These are phyloP conservation scores for Trifolium pratense DNA, from an alignment of 306 rosid species.

Conservation along the genomic window DNA sequence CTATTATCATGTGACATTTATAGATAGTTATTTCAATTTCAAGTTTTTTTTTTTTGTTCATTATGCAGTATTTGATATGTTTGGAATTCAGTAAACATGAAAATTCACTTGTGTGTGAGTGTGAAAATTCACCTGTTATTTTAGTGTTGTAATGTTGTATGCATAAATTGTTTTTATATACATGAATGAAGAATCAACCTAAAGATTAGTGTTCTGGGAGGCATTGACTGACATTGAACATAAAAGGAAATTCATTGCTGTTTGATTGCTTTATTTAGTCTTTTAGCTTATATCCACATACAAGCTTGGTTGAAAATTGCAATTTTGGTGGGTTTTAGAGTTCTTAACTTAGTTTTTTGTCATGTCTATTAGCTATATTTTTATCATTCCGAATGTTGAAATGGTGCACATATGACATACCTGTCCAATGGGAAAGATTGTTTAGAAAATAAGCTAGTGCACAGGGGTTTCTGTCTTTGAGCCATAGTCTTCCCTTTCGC, in stretches of 20 bases:
- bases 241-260: conserved; percentile 16
- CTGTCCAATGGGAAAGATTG: background rate
- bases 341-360: conserved; percentile 7
- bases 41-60: conserved; percentile 13
- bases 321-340: background rate
- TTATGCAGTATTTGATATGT: background rate
- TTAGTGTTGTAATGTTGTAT: too few species aligned
- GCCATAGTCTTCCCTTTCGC: background rate
- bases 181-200: conserved; percentile 17
- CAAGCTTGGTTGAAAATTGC: conserved; percentile 10
- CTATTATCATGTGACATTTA: background rate
- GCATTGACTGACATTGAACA: background rate
- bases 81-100: conserved; percentile 17
- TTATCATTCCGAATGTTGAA: conserved; percentile 19
- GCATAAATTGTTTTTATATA: too few species aligned
- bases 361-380: background rate
- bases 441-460: conserved; percentile 22
- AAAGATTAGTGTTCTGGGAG: conserved; percentile 23
- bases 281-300: background rate
- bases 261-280: conserved; percentile 22
- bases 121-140: too few species aligned
- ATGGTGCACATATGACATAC: background rate
- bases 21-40: conserved; percentile 39
- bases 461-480: too few species aligned
- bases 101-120: background rate